Evolutionary conservation across 169 alveolate species (phyloP).

Genomic region (Plasmodium billcollinsi): DNA sequence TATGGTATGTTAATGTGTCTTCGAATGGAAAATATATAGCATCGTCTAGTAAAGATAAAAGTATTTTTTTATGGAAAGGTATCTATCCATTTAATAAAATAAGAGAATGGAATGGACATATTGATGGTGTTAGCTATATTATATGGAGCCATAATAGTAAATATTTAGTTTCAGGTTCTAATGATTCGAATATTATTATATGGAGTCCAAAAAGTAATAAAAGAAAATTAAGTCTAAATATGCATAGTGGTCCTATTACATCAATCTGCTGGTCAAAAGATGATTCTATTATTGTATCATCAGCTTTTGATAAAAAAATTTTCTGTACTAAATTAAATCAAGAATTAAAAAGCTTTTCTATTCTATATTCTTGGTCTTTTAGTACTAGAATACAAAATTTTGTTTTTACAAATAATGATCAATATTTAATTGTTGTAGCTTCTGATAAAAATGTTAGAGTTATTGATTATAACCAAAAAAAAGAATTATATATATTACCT

Average conservation of each 20-base stretch:
- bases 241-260: slow-evolving; percentile 78
- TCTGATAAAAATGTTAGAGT: slow-evolving; percentile 81
- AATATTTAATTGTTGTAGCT: slow-evolving; percentile 78
- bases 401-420: slow-evolving; percentile 81
- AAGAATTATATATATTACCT: slow-evolving; percentile 80
- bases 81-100: slow-evolving; percentile 78
- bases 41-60: slow-evolving; percentile 84
- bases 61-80: slow-evolving; percentile 81
- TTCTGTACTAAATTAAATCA: slow-evolving; percentile 74
- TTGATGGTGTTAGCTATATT: slow-evolving; percentile 80
- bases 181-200: slow-evolving; percentile 80
- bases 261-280: slow-evolving; percentile 81
- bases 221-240: slow-evolving; percentile 75
- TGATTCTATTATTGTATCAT: slow-evolving; percentile 75
- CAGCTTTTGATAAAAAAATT: slow-evolving; percentile 81
- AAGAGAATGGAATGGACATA: slow-evolving; percentile 82
- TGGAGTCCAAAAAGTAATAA: slow-evolving; percentile 81
- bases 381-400: slow-evolving; percentile 80
- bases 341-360: slow-evolving; percentile 63
- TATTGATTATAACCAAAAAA: slow-evolving; percentile 69
- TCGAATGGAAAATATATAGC: slow-evolving; percentile 82
- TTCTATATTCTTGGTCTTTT: slow-evolving; percentile 76
- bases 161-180: slow-evolving; percentile 79
- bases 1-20: slow-evolving; percentile 85
- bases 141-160: slow-evolving; percentile 83